Evolutionary conservation across 805 yeast genomes (phyloP), one percentile per base, ranked within the genome.

Genomic region (Pichia exigua): DNA sequence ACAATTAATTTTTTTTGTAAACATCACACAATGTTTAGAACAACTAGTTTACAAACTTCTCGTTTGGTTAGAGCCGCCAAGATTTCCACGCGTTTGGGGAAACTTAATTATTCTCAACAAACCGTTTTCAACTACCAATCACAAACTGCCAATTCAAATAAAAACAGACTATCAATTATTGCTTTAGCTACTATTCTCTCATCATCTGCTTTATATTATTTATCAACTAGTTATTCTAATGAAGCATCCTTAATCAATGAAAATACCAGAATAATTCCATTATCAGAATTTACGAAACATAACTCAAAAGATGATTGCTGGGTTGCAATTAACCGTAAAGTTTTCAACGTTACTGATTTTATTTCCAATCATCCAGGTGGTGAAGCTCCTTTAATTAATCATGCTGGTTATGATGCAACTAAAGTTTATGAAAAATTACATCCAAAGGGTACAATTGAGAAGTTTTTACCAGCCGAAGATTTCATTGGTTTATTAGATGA

Each of bases 361-460:
- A 49, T 74, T 3, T 57, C 66, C 4, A 54, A 59, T 13, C 80
- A 76, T 61, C 84, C 84, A 1, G 84, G 83, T 22, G 84, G 84
- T n/a, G 62, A 59, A 45, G 56, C 60, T 15, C 70, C 75, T 18
- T 69, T 79, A 39, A 59, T 76, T 49, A 66, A 64, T 35, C 68
- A 68, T 56, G 82, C 79, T 9, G 83, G 82, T 22, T 67, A 68
- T 50, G 80, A 79, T 59, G 83, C 78, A 6, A 69, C 78, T 9
- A 82, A 84, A 59, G 81, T 87, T 11, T 92, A 89, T 63, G 87
- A 85, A 53, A 96, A 96, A 20, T 76, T 92, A 54, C 99, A 92
- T 67, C 94, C 98, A 0, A 79, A 84, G n/a, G 96, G 90, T 60
- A 85, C 88, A 8, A 73, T 92, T 49, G 82, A 79, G 40, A 80